Conservation (phyloP, 106 monocot species). For the Amphibolis antarctica region DNA sequence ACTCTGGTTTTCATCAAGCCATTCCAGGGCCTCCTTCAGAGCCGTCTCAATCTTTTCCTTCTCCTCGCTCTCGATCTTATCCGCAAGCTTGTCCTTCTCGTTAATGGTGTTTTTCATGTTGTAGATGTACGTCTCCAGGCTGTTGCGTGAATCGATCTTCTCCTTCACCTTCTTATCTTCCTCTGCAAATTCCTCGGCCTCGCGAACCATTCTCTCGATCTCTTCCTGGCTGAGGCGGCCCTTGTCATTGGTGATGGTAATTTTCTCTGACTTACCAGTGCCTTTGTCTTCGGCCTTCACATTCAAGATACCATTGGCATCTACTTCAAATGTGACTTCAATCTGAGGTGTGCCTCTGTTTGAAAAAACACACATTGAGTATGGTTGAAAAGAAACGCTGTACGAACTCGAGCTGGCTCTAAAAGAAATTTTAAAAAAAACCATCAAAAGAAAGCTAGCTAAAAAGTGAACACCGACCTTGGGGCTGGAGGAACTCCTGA, state of each 20-base stretch:
- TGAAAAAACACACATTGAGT: neutral
- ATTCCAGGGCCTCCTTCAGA: constrained; percentile 29
- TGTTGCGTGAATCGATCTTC: constrained; percentile 33
- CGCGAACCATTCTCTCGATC: constrained; percentile 42
- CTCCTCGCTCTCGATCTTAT: constrained; percentile 27
- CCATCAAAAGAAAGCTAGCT: neutral
- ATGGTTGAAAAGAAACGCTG: neutral
- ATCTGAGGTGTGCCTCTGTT: constrained; percentile 33
- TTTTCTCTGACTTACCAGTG: constrained; percentile 26
- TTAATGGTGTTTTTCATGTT: constrained; percentile 35
- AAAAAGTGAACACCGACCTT: constrained; percentile 18
- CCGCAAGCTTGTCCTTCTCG: constrained; percentile 29
- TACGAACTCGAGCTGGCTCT: too few species aligned
- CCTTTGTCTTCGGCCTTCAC: constrained; percentile 48
- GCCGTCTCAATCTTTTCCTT: constrained; percentile 34
- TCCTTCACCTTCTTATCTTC: constrained; percentile 41
- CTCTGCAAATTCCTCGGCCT: constrained; percentile 41
- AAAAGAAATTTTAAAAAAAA: too few species aligned
- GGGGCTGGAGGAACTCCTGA: constrained; percentile 42
- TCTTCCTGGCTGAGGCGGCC: constrained; percentile 47
- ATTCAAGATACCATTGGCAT: constrained; percentile 42
- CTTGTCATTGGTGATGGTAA: constrained; percentile 47
- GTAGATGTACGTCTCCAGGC: constrained; percentile 38
- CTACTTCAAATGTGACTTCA: constrained; percentile 39
- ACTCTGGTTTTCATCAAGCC: constrained; percentile 39